Conservation (phyloP, 164 flowering plant species). For the Echeveria elegans region DNA sequence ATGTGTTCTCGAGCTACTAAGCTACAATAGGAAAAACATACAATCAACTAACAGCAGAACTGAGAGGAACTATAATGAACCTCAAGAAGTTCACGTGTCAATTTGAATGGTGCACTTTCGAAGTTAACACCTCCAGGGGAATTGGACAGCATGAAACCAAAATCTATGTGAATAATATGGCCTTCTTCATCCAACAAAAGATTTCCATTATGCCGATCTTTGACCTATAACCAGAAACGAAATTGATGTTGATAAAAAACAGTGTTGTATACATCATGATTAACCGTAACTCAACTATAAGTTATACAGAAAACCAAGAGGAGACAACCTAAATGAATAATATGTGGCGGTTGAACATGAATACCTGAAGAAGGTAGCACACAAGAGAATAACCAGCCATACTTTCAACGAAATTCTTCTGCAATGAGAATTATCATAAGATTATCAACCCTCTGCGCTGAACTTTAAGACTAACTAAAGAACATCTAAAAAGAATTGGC, state of each 20-base stretch:
- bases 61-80: conserved; percentile 21
- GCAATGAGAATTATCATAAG: conserved; percentile 19
- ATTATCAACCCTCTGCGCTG: neutral
- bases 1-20: neutral
- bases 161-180: conserved; percentile 96
- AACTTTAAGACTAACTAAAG: neutral
- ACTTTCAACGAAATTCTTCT: conserved; percentile 99
- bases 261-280: neutral
- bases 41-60: neutral
- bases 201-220: conserved; percentile 98
- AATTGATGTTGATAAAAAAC: neutral
- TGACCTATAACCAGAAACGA: conserved; percentile 41
- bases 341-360: neutral
- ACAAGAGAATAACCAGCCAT: conserved; percentile 99
- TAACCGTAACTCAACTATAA: neutral
- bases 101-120: conserved; percentile 99
- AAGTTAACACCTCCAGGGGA: conserved; percentile 99
- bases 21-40: neutral
- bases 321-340: neutral
- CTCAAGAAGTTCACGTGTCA: conserved; percentile 99
- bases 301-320: neutral
- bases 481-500: neutral
- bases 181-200: conserved; percentile 98
- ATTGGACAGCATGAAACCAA: conserved; percentile 98
- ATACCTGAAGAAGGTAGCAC: conserved; percentile 94